These are phyloP conservation scores for cucumber (Cucumis sativus) DNA, from an alignment of 306 rosid species.

Conservation along the genomic window Cucumber_9930_V3 NC_026657.2:6730001-6730500, in stretches of 20 bases:
- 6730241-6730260: neutral
- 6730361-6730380: neutral
- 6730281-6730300: neutral
- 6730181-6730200: neutral
- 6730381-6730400: neutral
- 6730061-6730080: neutral
- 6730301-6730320: neutral
- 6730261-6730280: neutral
- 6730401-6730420: neutral
- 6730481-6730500: neutral
- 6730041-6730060: neutral
- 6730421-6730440: neutral
- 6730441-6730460: neutral
- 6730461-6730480: neutral
- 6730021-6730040: neutral
- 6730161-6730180: neutral
- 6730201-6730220: neutral
- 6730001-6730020: neutral
- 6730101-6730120: slow-evolving; percentile 1
- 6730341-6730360: neutral
- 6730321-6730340: neutral
- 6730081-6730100: neutral
- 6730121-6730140: neutral
- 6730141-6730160: neutral
- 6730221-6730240: neutral